Base-by-base conservation (phyloP, 306 rosid genomes). In the Castanospermum australe region DNA sequence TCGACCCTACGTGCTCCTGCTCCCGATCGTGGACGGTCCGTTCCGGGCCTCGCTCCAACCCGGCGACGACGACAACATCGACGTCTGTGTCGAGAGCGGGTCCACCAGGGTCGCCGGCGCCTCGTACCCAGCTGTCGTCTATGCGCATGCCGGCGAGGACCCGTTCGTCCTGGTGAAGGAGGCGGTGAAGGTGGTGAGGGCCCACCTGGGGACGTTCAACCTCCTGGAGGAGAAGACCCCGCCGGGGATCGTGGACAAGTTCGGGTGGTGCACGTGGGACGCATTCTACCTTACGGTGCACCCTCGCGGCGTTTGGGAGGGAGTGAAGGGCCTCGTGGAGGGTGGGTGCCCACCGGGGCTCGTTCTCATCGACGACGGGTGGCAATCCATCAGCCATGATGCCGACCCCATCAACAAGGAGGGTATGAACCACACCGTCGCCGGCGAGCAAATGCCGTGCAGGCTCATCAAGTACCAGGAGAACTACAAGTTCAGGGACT, bases 181-280 rank as follows among this genome's bases (percentile, higher is more conserved):
- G 2, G 99, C 99, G 0, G 87, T 85, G 80, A 83, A 84, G 52
- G 90, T 84, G 0, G 86, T 88, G 1, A 80, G 82, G 71, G 76
- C 75, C 36, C 97, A 92, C 33, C 35, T 95, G 10, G 98, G 97
- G 4, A 95, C 92, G 0, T 95, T 95, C 71, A 88, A 81, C 5
- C 88, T 95, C 1, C 39, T 92, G 18, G 97, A 91, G 28, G 98
- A 95, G 24, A 92, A 95, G 59, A 85, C 86, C 0, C 92, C 94
- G 0, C 99, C 99, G 0, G 96, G 93, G 0, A 91, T 95, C 21
- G 92, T 83, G 10, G 96, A 95, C 79, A 92, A 91, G 20, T 95
- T 95, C 6, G 99, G 99, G 1, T 95, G 99, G 99, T 95, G 99
- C 80, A 95, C 99, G 0, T 95, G 99, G 99, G 99, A 95, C 28